phyloP scores from a whole-genome alignment of 23 red algal genomes.

The Chondrus crispus region DNA sequence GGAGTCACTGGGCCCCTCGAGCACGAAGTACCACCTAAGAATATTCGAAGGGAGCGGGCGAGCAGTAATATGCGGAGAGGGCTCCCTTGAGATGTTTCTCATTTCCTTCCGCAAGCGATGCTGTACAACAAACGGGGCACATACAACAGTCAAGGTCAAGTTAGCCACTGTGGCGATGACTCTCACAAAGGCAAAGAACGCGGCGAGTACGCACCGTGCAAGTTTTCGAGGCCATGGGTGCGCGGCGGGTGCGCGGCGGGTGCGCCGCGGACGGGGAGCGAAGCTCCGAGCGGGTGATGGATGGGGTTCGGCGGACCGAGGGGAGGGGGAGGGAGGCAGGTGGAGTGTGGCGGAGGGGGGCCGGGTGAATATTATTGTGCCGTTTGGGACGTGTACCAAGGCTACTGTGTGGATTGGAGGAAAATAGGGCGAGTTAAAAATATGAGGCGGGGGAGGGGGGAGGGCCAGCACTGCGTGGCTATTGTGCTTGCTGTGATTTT shows the following conservation, averaged over 20 bases:
- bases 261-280: background rate
- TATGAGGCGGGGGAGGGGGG: too few relatives aligned
- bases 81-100: constrained; percentile 72
- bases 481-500: too few relatives aligned
- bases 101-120: constrained; percentile 86
- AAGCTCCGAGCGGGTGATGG: background rate
- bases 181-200: background rate
- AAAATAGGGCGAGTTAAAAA: too few relatives aligned
- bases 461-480: too few relatives aligned
- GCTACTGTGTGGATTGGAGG: too few relatives aligned
- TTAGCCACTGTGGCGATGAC: background rate
- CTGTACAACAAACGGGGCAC: background rate
- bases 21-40: constrained; percentile 86
- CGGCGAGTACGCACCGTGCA: constrained; percentile 21
- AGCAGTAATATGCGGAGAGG: constrained; percentile 79
- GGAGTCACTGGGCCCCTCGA: constrained; percentile 68
- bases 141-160: background rate
- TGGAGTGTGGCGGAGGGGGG: background rate
- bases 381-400: too few relatives aligned
- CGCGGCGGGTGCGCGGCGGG: background rate
- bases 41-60: constrained; percentile 86
- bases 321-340: background rate
- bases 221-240: constrained; percentile 48
- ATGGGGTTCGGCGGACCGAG: background rate
- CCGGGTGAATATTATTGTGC: background rate